phyloP scores from a whole-genome alignment of 345 rosid genomes.

The Rhodamnia argentea region DNA sequence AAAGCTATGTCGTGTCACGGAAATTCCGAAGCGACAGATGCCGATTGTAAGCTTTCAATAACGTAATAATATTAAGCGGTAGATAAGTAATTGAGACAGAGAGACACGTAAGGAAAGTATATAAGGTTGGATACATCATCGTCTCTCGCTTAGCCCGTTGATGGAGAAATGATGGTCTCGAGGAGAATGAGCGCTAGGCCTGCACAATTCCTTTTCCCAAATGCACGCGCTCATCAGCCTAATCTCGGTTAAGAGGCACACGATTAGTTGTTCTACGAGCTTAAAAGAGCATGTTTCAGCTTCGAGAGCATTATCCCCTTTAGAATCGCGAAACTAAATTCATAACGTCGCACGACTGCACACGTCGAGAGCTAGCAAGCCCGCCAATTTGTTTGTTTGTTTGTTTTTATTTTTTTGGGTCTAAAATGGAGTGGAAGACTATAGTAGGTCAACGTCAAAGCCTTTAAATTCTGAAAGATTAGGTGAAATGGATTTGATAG shows the following conservation, averaged over 20 bases:
- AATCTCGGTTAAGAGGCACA: background rate
- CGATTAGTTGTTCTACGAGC: background rate
- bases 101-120: rapidly evolving
- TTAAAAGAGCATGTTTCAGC: background rate
- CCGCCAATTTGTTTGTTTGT: background rate
- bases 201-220: background rate
- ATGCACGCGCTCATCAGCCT: background rate
- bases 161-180: background rate
- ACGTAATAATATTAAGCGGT: rapidly evolving
- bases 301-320: background rate
- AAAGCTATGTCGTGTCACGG: background rate
- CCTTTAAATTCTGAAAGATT: background rate
- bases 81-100: rapidly evolving
- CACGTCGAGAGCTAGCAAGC: background rate
- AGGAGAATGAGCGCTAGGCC: background rate
- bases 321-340: background rate
- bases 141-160: background rate
- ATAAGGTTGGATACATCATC: rapidly evolving
- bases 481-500: background rate
- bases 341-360: rapidly evolving
- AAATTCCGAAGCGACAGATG: background rate
- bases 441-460: background rate
- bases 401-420: background rate
- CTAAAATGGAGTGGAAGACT: background rate
- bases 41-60: rapidly evolving